Base-by-base conservation (phyloP, 306 rosid genomes). In the Gillenia trifoliata region DNA sequence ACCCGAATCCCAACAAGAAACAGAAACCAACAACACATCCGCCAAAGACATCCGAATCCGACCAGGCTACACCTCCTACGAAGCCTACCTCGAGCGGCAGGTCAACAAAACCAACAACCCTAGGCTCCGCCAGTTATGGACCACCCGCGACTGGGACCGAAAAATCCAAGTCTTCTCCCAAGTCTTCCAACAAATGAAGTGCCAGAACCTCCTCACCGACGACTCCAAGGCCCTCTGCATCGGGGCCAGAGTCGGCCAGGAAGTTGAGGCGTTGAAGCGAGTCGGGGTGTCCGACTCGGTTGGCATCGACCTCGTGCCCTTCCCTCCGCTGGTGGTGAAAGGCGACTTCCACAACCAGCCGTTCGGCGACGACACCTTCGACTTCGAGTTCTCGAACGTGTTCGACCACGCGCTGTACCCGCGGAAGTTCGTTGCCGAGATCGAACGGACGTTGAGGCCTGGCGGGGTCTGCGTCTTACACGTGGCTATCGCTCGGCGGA, bases 321-420 rank as follows among this genome's bases (percentile, higher is more conserved):
- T 72, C 71, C 98, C 96, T 2, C 98, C 96, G 0, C 64, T 94
- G 23, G 98, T 94, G 3, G 50, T 94, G 6, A 45, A 82, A 68
- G 98, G 96, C 0, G 98, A 94, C 66, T 94, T 94, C 34, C 98
- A 94, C 7, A 77, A 72, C 56, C 96, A 91, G 69, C 97, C 97
- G 2, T 94, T 94, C 22, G 11, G 10, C 3, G 80, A 84, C 29
- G 79, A 82, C 15, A 91, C 81, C 2, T 91, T 90, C 64, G 97
- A 91, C 59, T 94, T 90, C 22, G 98, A 94, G 34, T 94, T 94
- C 88, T 91, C 97, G 11, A 94, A 94, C 83, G 98, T 94, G 50
- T 94, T 94, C 72, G 98, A 94, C 45, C 98, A 94, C 81, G 97
- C 98, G 73, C 91, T 92, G 6, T 91, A 87, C 45, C 98, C 98